Conservation (phyloP, 164 flowering plant species). For the Berberis thunbergii region DNA sequence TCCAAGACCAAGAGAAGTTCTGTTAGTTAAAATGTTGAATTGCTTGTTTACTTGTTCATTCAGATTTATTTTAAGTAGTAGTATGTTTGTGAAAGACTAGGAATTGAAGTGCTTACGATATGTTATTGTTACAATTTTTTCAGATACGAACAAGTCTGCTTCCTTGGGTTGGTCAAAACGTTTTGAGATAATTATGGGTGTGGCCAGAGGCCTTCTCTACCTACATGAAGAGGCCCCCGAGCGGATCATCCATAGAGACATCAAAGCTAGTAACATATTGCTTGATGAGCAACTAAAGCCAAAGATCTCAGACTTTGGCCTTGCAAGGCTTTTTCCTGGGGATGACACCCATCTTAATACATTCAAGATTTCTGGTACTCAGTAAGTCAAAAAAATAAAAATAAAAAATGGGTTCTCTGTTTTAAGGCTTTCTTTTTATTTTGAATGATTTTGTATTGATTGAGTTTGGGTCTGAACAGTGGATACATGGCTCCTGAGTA, state of each 20-base stretch:
- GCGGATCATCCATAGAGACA: slow-evolving; percentile 81
- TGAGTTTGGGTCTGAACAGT: slow-evolving; percentile 27
- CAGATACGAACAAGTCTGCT: slow-evolving; percentile 41
- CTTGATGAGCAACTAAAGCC: slow-evolving; percentile 65
- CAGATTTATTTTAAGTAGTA: too few species aligned
- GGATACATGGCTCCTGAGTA: slow-evolving; percentile 93
- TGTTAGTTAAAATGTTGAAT: too few species aligned
- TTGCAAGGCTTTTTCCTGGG: slow-evolving; percentile 81
- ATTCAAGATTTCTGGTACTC: slow-evolving; percentile 67
- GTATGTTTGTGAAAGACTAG: too few species aligned
- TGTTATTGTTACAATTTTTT: slow-evolving; percentile 5
- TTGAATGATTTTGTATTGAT: background rate
- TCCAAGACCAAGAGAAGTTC: too few species aligned
- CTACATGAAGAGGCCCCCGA: slow-evolving; percentile 82
- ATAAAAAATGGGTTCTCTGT: background rate
- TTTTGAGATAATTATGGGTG: slow-evolving; percentile 40
- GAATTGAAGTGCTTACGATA: background rate
- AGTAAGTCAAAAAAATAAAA: slow-evolving; percentile 45
- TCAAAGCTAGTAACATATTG: slow-evolving; percentile 79
- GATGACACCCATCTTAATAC: slow-evolving; percentile 72
- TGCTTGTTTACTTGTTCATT: too few species aligned
- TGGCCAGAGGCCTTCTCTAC: slow-evolving; percentile 75
- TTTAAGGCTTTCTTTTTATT: background rate
- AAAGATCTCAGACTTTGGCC: slow-evolving; percentile 85
- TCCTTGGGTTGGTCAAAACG: slow-evolving; percentile 59